A percentile compares a stretch with the other conserved stretches of the same genome.
Conservation (phyloP, 345 rosid species). For the Lumnitzera littorea region DNA sequence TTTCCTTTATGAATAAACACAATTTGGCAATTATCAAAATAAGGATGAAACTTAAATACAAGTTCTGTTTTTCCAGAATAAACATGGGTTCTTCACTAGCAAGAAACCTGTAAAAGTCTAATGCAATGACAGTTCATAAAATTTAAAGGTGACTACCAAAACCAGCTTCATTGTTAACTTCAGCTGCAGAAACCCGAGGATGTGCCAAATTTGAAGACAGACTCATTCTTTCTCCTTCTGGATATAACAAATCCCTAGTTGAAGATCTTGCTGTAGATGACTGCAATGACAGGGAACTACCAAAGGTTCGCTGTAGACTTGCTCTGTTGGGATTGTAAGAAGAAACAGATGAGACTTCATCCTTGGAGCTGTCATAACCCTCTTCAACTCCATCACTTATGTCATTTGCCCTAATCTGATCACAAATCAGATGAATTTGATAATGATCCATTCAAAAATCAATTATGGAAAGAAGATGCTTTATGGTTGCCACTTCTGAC, state of each 20-base stretch:
- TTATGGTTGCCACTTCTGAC: not conserved
- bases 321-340: slow-evolving; percentile 65
- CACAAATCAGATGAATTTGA: slow-evolving; percentile 1
- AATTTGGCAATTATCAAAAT: no score
- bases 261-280: slow-evolving; percentile 63
- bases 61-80: no score
- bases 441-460: slow-evolving; percentile 1
- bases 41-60: no score
- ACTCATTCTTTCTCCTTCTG: slow-evolving; percentile 47
- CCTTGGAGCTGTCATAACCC: slow-evolving; percentile 87
- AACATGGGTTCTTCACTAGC: no score
- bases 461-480: not conserved
- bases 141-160: slow-evolving; percentile 34
- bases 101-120: not conserved
- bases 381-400: slow-evolving; percentile 60
- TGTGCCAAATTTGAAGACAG: slow-evolving; percentile 49
- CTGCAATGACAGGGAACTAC: slow-evolving; percentile 73
- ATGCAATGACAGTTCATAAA: not conserved
- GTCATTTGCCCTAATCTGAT: slow-evolving; percentile 75
- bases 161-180: slow-evolving; percentile 52
- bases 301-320: slow-evolving; percentile 50
- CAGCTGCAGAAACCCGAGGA: slow-evolving; percentile 62
- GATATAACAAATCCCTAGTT: slow-evolving; percentile 39
- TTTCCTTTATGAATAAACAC: no score
- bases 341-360: slow-evolving; percentile 85